Percentiles rank a stretch among this genome's conserved stretches.
phyloP scores from a whole-genome alignment of 1,284 basidiomycete genomes.

The Marasmius sp. region DNA sequence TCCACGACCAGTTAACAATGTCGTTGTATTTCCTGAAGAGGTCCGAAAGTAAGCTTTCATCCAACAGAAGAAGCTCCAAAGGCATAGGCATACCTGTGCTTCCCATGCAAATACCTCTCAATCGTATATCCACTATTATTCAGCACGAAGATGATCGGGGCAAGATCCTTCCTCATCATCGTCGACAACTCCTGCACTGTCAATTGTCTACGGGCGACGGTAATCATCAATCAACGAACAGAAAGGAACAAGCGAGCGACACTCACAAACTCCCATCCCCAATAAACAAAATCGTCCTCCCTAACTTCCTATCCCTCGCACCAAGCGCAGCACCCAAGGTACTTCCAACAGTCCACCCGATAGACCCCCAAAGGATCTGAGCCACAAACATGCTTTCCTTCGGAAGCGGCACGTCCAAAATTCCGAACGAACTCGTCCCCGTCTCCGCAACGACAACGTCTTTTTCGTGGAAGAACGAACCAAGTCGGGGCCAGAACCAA shows the following conservation, averaged over 20 bases:
- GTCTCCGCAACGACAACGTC: conserved; percentile 89
- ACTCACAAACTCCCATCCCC: conserved; percentile 79
- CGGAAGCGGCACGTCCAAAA: conserved; percentile 78
- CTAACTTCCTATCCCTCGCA: conserved; percentile 62
- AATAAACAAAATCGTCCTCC: conserved; percentile 81
- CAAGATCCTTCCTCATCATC: conserved; percentile 69
- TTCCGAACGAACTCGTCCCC: conserved; percentile 74
- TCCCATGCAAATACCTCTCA: conserved; percentile 79
- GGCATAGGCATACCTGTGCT: conserved; percentile 32
- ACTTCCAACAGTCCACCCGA: conserved; percentile 81
- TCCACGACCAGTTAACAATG: conserved; percentile 72
- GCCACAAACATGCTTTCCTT: conserved; percentile 62
- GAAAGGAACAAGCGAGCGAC: not conserved
- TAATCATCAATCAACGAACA: not conserved
- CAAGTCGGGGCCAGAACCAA: conserved; percentile 87
- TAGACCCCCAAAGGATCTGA: conserved; percentile 86
- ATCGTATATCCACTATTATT: conserved; percentile 92
- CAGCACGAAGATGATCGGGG: conserved; percentile 82
- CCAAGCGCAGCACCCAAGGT: conserved; percentile 79
- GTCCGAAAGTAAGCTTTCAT: conserved; percentile 20
- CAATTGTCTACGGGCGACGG: conserved; percentile 49
- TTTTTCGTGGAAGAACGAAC: conserved; percentile 72
- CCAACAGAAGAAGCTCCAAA: not conserved
- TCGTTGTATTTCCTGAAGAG: conserved; percentile 67
- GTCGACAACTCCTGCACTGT: conserved; percentile 78